Evolutionary conservation across 352 stramenopile genomes (phyloP), one percentile per base, ranked within the genome.

Genomic region (Phytophthora cajani): DNA sequence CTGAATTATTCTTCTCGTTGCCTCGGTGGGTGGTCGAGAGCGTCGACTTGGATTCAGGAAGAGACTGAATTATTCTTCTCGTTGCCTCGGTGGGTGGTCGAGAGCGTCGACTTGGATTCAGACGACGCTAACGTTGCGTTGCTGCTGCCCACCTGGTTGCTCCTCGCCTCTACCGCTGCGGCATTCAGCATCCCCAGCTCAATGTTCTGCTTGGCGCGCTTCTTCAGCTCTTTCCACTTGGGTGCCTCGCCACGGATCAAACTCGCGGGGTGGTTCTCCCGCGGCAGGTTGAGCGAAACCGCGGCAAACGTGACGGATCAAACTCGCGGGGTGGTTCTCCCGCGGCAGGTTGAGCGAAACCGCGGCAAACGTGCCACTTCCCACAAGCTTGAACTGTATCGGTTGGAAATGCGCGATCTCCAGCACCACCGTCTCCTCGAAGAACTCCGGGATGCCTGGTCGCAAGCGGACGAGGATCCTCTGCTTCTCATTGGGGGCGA

Each of bases 351-450:
- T 95, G 27, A 97, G 82, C 3, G 77, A 81, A n/a, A 98, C 89
- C 19, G 90, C 83, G 5, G 96, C 80, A 72, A 98, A 99, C 12
- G 97, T 97, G 5, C 94, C 96, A 53, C 80, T 77, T 1, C 92
- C 95, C 58, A 90, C 93, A 7, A 99, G 54, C 19, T 91, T 91
- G 52, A 99, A 94, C 33, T 85, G 82, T 16, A 99, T 77, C 2
- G 96, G 94, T 55, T 98, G 85, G 64, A 99, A 98, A 71, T 99
- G 96, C 4, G 94, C 96, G 40, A 98, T 85, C 66, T 99, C 92
- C 38, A 99, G 78, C 17, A 96, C 65, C n/a, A 99, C 60, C 1
- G 76, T 90, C 63, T 98, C 95, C 38, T 90, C 77, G 44, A 99
- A 92, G 21, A 68, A 69, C 50, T 96, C 87, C 0, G 96, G 96